Percentiles rank a stretch among this genome's conserved stretches.
phyloP scores from a whole-genome alignment of 2,329 filamentous ascomycete species.

The Hymenoscyphus infarciens region DNA sequence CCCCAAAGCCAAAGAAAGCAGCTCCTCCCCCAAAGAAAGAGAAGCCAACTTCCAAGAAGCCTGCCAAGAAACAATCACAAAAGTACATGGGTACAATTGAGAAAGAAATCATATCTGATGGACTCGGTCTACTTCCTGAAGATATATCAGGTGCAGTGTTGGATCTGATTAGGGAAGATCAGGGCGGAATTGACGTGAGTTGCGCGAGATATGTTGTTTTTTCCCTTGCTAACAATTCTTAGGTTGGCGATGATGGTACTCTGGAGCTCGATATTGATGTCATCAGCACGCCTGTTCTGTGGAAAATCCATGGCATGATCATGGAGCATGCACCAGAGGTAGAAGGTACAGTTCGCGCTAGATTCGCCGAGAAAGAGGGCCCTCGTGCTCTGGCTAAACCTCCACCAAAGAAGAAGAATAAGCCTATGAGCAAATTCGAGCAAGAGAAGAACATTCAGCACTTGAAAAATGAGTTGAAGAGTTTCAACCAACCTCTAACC shows the following conservation, averaged over 20 bases:
- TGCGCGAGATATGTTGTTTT: conserved; percentile 19
- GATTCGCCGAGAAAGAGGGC: conserved; percentile 30
- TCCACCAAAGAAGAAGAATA: conserved; percentile 55
- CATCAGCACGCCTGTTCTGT: conserved; percentile 50
- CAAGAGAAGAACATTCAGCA: conserved; percentile 65
- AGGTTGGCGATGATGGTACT: conserved; percentile 49
- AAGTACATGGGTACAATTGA: conserved; percentile 69
- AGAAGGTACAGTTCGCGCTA: conserved; percentile 29
- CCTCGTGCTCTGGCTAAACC: conserved; percentile 35
- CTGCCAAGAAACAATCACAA: conserved; percentile 18
- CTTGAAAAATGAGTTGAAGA: conserved; percentile 57
- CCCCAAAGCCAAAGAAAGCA: conserved; percentile 40
- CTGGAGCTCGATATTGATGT: conserved; percentile 59
- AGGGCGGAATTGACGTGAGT: conserved; percentile 64
- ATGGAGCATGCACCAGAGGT: conserved; percentile 48
- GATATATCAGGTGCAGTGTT: conserved; percentile 77
- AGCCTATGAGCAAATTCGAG: conserved; percentile 71
- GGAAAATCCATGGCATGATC: conserved; percentile 52
- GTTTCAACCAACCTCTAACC: conserved; percentile 35
- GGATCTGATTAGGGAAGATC: conserved; percentile 82
- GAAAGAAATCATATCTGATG: conserved; percentile 86
- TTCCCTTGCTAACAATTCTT: conserved; percentile 23
- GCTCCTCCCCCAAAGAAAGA: conserved; percentile 42
- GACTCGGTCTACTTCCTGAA: conserved; percentile 76
- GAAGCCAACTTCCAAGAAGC: conserved; percentile 43